Evolutionary conservation across 495 filamentous ascomycete species (phyloP).

Genomic region (Neurospora terricola): DNA sequence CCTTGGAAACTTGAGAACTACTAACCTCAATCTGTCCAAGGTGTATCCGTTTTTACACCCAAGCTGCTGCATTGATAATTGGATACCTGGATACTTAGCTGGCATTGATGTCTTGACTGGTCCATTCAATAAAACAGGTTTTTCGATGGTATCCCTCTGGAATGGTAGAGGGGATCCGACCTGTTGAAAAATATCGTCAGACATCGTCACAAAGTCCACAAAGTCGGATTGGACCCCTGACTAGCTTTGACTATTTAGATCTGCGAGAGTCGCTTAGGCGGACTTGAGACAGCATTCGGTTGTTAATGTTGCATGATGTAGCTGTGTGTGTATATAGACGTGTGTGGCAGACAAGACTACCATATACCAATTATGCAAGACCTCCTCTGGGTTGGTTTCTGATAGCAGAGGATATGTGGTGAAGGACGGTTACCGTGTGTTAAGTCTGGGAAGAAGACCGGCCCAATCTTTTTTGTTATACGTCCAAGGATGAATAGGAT

Average conservation of each 20-base stretch:
- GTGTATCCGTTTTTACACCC: not conserved
- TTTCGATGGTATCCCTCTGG: not conserved
- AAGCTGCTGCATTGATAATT: not conserved
- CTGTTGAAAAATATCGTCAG: not conserved
- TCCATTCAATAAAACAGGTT: not conserved
- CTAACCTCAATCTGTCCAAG: not conserved
- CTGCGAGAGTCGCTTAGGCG: not conserved
- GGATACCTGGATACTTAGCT: not conserved
- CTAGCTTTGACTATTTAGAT: not conserved
- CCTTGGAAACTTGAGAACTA: not conserved
- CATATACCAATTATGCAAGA: no score
- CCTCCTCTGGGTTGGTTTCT: not conserved
- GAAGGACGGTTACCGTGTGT: no score
- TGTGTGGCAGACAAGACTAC: not conserved
- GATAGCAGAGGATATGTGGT: no score
- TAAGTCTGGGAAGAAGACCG: no score
- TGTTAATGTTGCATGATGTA: not conserved
- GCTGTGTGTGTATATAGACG: not conserved
- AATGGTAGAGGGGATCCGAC: not conserved
- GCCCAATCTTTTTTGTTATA: no score
- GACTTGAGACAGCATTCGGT: not conserved
- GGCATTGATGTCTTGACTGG: not conserved
- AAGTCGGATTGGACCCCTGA: not conserved
- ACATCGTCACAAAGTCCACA: not conserved
- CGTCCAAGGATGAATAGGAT: no score